Percentiles rank a stretch among this genome's conserved stretches.
Evolutionary conservation across 768 basidiomycete genomes (phyloP).

Genomic region (Naganishia onofrii): DNA sequence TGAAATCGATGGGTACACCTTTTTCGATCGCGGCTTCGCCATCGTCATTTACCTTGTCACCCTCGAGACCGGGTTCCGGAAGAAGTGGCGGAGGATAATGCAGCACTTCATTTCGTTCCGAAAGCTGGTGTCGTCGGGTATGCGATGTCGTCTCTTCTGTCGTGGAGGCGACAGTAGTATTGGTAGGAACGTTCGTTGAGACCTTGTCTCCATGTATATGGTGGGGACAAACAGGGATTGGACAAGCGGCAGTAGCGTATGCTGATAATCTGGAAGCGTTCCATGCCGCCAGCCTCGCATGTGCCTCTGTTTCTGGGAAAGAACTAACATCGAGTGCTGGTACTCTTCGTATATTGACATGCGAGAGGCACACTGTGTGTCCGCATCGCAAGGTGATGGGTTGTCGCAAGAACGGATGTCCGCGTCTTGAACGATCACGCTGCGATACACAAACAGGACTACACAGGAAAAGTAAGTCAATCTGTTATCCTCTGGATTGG

Average conservation of each 20-base stretch:
- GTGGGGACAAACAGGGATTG: slow-evolving; percentile 39
- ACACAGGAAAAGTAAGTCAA: slow-evolving; percentile 31
- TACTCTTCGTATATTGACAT: slow-evolving; percentile 51
- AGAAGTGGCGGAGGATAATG: slow-evolving; percentile 19
- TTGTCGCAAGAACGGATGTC: slow-evolving; percentile 49
- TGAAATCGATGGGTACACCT: slow-evolving; percentile 39
- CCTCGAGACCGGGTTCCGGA: not conserved
- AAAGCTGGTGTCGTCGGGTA: not conserved
- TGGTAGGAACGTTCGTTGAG: not conserved
- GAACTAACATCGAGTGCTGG: slow-evolving; percentile 52
- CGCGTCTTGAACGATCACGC: slow-evolving; percentile 31
- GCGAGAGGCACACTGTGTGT: slow-evolving; percentile 71
- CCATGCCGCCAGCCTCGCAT: slow-evolving; percentile 33
- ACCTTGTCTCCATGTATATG: not conserved
- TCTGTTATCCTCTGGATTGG: not conserved
- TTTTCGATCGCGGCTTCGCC: not conserved
- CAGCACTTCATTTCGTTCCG: not conserved
- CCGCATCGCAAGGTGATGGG: slow-evolving; percentile 73
- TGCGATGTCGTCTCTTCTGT: not conserved
- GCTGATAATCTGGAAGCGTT: slow-evolving; percentile 36
- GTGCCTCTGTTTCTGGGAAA: slow-evolving; percentile 44
- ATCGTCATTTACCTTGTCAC: not conserved
- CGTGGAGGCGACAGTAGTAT: not conserved
- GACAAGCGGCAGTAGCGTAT: slow-evolving; percentile 47
- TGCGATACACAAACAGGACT: slow-evolving; percentile 37